Evolutionary conservation across 257 asterid species (phyloP).

Genomic region (Nyctanthes arbortristis): DNA sequence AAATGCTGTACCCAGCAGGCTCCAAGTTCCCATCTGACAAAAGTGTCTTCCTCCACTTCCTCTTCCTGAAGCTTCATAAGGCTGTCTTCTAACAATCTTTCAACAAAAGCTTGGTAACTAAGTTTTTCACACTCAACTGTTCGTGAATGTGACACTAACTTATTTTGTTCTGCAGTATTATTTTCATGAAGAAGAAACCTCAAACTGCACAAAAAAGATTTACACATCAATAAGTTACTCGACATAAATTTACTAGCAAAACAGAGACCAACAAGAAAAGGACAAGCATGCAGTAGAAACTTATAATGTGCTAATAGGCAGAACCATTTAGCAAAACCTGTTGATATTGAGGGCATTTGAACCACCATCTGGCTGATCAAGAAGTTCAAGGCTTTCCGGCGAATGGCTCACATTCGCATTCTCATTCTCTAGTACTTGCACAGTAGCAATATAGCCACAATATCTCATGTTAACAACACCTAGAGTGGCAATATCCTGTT

Average conservation of each 20-base stretch:
- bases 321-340: slow-evolving; percentile 49
- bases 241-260: slow-evolving; percentile 13
- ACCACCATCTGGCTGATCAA: slow-evolving; percentile 97
- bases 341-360: slow-evolving; percentile 94
- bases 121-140: slow-evolving; percentile 52
- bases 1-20: slow-evolving; percentile 99
- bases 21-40: slow-evolving; percentile 97
- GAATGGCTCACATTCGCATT: slow-evolving; percentile 40
- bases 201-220: slow-evolving; percentile 60
- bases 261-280: slow-evolving; percentile 13
- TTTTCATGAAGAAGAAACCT: slow-evolving; percentile 81
- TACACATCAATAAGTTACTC: slow-evolving; percentile 9
- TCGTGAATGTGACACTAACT: slow-evolving; percentile 40
- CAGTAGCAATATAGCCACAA: slow-evolving; percentile 80
- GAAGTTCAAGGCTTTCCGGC: slow-evolving; percentile 59
- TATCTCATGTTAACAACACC: slow-evolving; percentile 75
- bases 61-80: slow-evolving; percentile 77
- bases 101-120: slow-evolving; percentile 59
- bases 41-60: slow-evolving; percentile 57
- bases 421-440: slow-evolving; percentile 73
- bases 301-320: slow-evolving; percentile 8
- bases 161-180: slow-evolving; percentile 49
- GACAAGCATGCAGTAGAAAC: slow-evolving; percentile 1
- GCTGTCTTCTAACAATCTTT: slow-evolving; percentile 77
- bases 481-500: slow-evolving; percentile 84